Conservation (phyloP, 331 rosid genomes). For the Malus hybrid region DNA sequence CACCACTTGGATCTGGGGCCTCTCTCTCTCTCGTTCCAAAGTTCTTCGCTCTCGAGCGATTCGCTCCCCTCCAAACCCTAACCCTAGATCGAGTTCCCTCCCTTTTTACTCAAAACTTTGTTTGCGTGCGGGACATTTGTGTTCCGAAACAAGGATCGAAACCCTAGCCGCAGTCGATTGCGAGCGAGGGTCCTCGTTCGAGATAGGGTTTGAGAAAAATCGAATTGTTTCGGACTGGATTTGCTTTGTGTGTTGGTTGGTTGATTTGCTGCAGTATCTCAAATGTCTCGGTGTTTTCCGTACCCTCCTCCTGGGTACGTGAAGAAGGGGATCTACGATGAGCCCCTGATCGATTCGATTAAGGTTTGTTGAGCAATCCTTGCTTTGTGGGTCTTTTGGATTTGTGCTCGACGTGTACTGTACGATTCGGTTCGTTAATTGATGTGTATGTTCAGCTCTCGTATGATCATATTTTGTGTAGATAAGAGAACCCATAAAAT, state of each 20-base stretch:
- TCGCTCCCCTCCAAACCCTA: neutral
- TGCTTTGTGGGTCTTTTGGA: slow-evolving; percentile 16
- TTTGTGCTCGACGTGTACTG: slow-evolving; percentile 19
- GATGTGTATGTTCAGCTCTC: neutral
- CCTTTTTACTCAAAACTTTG: neutral
- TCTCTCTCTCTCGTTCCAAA: neutral
- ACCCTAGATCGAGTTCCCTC: neutral
- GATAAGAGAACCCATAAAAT: neutral
- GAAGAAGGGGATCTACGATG: slow-evolving; percentile 20
- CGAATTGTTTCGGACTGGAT: neutral
- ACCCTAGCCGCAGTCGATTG: neutral
- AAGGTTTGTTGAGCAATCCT: slow-evolving; percentile 31
- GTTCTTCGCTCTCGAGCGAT: neutral
- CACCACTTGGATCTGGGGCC: neutral
- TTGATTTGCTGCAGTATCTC: neutral
- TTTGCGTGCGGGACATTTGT: neutral
- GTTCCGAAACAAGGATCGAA: slow-evolving; percentile 2
- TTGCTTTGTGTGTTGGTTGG: neutral
- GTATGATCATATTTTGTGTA: neutral
- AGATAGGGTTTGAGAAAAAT: slow-evolving; percentile 3
- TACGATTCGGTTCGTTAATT: slow-evolving; percentile 6
- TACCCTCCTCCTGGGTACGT: slow-evolving; percentile 28
- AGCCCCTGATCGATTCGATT: slow-evolving; percentile 29
- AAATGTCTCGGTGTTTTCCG: slow-evolving; percentile 28
- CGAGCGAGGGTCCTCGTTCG: neutral